Conservation (phyloP, 345 rosid species). For the Gynandropsis gynandra region DNA sequence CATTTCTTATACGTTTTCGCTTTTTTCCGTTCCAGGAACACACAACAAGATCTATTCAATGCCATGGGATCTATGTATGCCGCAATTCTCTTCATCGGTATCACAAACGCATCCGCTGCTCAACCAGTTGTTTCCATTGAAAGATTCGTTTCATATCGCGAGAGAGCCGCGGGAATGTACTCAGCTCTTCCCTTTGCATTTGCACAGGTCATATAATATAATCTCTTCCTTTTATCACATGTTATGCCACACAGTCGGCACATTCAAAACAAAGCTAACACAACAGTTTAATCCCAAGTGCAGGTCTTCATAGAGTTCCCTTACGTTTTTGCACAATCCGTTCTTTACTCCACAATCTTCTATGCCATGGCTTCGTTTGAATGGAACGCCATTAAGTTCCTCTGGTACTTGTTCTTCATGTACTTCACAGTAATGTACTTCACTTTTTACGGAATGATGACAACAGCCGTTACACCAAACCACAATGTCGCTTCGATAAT, state of each 20-base stretch:
- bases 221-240: slow-evolving; percentile 4
- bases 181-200: slow-evolving; percentile 87
- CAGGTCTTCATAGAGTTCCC: slow-evolving; percentile 96
- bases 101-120: slow-evolving; percentile 86
- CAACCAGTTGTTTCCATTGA: slow-evolving; percentile 95
- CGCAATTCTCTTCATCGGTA: slow-evolving; percentile 82
- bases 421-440: slow-evolving; percentile 80
- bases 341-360: slow-evolving; percentile 69
- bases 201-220: slow-evolving; percentile 60
- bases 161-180: slow-evolving; percentile 97
- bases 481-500: slow-evolving; percentile 86
- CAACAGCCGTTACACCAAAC: slow-evolving; percentile 91
- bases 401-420: slow-evolving; percentile 93
- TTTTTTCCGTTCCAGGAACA: slow-evolving; percentile 42
- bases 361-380: slow-evolving; percentile 87
- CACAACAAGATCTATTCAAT: slow-evolving; percentile 71
- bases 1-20: neutral
- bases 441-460: slow-evolving; percentile 98
- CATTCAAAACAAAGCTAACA: too few relatives aligned
- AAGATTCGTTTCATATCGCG: slow-evolving; percentile 88
- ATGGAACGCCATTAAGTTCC: slow-evolving; percentile 73
- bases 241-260: too few relatives aligned
- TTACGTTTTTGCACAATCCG: slow-evolving; percentile 68
- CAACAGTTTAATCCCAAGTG: neutral
- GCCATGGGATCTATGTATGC: slow-evolving; percentile 97